phyloP scores from a whole-genome alignment of 139 green algal species.

The Chlamydomonas sp. region DNA sequence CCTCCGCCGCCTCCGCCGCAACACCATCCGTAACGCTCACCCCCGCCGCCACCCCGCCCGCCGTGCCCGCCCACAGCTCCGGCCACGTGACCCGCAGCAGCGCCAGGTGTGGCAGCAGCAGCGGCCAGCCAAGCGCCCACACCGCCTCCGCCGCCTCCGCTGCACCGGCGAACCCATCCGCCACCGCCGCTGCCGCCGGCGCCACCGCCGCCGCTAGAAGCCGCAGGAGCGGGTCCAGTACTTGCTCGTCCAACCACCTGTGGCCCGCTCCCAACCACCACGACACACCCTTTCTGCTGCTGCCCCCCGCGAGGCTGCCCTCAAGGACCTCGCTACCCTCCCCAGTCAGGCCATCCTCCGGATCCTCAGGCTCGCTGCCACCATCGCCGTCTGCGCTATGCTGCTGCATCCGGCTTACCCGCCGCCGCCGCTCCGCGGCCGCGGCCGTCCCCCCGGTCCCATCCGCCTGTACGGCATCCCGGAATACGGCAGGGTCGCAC shows the following conservation, averaged over 20 bases:
- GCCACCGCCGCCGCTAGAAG: background rate
- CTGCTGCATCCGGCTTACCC: too few species aligned
- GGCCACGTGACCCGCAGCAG: background rate
- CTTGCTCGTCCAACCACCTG: background rate
- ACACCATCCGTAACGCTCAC: background rate
- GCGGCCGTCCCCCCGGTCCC: background rate
- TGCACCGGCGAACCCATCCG: background rate
- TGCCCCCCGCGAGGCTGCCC: too few species aligned
- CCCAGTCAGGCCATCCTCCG: too few species aligned
- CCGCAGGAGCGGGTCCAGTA: too few species aligned
- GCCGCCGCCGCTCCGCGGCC: background rate
- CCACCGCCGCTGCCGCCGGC: background rate
- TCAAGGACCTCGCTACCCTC: too few species aligned
- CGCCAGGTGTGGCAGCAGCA: slow-evolving; percentile 17
- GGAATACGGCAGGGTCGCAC: background rate
- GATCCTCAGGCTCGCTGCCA: too few species aligned
- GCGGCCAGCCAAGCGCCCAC: background rate
- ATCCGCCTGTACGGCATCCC: background rate
- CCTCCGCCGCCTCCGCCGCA: background rate
- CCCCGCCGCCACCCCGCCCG: background rate
- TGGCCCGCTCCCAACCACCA: background rate
- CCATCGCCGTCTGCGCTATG: too few species aligned
- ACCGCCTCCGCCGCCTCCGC: background rate
- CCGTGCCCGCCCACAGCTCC: background rate
- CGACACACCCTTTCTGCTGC: too few species aligned